Evolutionary conservation across 352 stramenopile genomes (phyloP).

Genomic region (Phytophthora citricola): DNA sequence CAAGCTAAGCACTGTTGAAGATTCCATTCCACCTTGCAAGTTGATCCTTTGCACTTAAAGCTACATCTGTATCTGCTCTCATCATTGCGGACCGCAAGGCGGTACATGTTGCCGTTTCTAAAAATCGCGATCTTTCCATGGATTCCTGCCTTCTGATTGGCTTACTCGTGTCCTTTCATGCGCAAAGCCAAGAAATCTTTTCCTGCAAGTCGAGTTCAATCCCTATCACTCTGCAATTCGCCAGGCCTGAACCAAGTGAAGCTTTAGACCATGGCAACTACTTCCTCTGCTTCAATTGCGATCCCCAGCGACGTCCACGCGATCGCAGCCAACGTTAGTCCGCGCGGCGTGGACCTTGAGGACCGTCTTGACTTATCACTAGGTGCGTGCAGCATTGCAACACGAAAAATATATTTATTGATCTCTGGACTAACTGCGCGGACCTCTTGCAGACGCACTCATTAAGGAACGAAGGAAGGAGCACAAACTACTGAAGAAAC

Average conservation of each 20-base stretch:
- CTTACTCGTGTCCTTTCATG: constrained; percentile 1
- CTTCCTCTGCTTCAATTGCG: constrained; percentile 25
- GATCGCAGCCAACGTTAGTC: constrained; percentile 26
- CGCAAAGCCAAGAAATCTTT: too few species aligned
- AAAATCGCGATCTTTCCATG: constrained; percentile 37
- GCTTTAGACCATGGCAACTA: constrained; percentile 16
- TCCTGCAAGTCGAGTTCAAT: not conserved
- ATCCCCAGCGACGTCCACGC: constrained; percentile 26
- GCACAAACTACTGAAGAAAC: constrained; percentile 53
- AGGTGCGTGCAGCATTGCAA: constrained; percentile 24
- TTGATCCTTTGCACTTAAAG: too few species aligned
- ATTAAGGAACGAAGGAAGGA: constrained; percentile 77
- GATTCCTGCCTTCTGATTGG: constrained; percentile 35
- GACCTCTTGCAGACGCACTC: constrained; percentile 48
- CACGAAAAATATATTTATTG: constrained; percentile 4
- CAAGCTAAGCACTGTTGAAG: too few species aligned
- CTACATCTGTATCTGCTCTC: too few species aligned
- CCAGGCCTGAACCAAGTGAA: constrained; percentile 2
- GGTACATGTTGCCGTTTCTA: too few species aligned
- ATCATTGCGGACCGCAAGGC: too few species aligned
- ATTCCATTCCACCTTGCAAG: too few species aligned
- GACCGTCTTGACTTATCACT: constrained; percentile 53
- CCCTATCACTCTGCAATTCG: constrained; percentile 25
- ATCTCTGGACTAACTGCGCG: constrained; percentile 6
- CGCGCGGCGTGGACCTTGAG: constrained; percentile 45